These are phyloP conservation scores for Cryptococcus wingfieldii DNA, from an alignment of 1,284 basidiomycete species.

Conservation along the genomic window DNA sequence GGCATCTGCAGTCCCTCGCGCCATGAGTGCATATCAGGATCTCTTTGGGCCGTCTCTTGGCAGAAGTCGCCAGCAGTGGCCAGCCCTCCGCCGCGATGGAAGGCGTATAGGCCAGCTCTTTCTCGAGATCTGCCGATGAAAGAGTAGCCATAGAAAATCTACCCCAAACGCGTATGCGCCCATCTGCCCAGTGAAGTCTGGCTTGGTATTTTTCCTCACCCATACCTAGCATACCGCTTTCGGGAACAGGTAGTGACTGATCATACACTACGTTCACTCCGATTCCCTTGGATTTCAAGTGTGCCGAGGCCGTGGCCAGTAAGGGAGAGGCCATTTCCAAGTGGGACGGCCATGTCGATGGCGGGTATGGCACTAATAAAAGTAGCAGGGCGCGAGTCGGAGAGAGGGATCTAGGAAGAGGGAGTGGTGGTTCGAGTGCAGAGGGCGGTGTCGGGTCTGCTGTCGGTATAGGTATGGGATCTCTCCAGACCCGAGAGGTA, in stretches of 20 bases:
- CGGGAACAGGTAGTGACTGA: constrained; percentile 7
- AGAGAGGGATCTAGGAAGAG: constrained; percentile 28
- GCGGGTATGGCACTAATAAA: constrained; percentile 35
- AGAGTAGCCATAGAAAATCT: constrained; percentile 19
- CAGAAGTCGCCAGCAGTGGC: not conserved
- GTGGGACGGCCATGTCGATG: constrained; percentile 35
- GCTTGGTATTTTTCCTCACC: constrained; percentile 28
- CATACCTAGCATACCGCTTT: not conserved
- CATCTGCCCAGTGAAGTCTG: constrained; percentile 35
- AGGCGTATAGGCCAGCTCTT: constrained; percentile 15
- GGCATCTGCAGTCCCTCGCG: constrained; percentile 68
- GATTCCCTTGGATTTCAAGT: constrained; percentile 23
- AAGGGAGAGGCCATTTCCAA: constrained; percentile 36
- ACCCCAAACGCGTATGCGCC: constrained; percentile 15
- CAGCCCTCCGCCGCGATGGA: not conserved
- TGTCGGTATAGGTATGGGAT: too few relatives aligned
- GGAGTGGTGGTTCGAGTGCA: not conserved
- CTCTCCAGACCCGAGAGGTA: too few relatives aligned
- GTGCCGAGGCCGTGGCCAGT: constrained; percentile 13
- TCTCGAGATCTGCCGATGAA: constrained; percentile 6
- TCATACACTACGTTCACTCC: constrained; percentile 41
- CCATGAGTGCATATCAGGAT: constrained; percentile 72
- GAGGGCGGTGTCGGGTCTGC: too few relatives aligned
- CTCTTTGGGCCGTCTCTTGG: constrained; percentile 16
- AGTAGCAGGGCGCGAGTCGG: constrained; percentile 31